Conservation (phyloP, 2,329 filamentous ascomycete species). For the Canariomyces notabilis region DNA sequence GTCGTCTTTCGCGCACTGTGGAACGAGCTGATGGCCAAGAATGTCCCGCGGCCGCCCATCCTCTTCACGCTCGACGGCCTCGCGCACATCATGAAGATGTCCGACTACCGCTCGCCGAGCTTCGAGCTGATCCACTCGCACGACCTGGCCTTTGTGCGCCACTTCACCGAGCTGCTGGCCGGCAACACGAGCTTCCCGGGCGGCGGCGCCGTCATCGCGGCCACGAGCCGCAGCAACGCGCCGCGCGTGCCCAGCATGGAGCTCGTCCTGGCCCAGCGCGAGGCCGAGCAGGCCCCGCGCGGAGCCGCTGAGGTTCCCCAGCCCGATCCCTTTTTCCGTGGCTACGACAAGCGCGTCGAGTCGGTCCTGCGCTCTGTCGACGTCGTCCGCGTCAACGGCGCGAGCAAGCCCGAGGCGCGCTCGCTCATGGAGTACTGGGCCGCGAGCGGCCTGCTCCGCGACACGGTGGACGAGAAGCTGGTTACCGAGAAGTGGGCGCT, state of each 20-base stretch:
- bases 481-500: conserved; percentile 82
- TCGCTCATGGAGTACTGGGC: conserved; percentile 92
- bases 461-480: conserved; percentile 61
- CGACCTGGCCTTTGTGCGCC: conserved; percentile 69
- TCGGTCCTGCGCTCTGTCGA: conserved; percentile 46
- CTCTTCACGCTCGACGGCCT: conserved; percentile 76
- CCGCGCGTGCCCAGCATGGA: conserved; percentile 62
- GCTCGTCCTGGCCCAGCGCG: conserved; percentile 57
- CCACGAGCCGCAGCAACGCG: conserved; percentile 67
- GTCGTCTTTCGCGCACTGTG: conserved; percentile 75
- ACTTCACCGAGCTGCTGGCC: conserved; percentile 69
- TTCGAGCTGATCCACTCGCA: conserved; percentile 78
- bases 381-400: conserved; percentile 56
- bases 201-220: conserved; percentile 73
- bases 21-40: conserved; percentile 60
- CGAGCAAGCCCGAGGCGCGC: conserved; percentile 70
- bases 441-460: conserved; percentile 71
- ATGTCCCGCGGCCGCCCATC: conserved; percentile 48
- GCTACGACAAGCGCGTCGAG: conserved; percentile 54
- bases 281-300: conserved; percentile 39
- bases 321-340: conserved; percentile 49
- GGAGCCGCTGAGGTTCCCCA: conserved; percentile 30
- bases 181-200: conserved; percentile 56
- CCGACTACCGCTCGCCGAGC: conserved; percentile 67
- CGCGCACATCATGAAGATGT: conserved; percentile 72